Evolutionary conservation across 768 basidiomycete species (phyloP), one percentile per base, ranked within the genome.

Genomic region (Tulasnella sp.): DNA sequence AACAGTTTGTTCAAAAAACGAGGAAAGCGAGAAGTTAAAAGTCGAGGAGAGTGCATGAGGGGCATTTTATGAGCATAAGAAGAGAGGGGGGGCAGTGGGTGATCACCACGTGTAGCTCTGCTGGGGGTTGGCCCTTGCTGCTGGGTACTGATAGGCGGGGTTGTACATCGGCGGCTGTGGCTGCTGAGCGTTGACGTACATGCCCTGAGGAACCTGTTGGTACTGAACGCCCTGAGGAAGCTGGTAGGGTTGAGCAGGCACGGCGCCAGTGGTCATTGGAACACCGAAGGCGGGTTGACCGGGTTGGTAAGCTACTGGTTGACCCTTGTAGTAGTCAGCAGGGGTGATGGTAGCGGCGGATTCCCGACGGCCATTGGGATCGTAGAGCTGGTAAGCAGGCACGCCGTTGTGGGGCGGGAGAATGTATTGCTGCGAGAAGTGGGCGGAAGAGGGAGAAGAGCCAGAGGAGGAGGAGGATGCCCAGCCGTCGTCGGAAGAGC

Each of bases 291-390:
- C 37, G 40, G 69, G 37, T 38, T 38, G 37, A 25, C 37, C 37
- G 37, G 69, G 69, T 9, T 70, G 40, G 69, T 38, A 70, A n/a
- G 69, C 37, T 22, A 70, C 40, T 38, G 69, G 69, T 15, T 70
- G 69, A 42, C 31, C 69, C 36, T 42, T 45, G 69, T 76, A 76
- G 67, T 76, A 76, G 12, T 76, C 67, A 31, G 67, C 75, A 42
- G 67, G 64, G 69, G 75, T 40, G 58, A 76, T 76, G 67, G 75
- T 76, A 15, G 75, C 37, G 75, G 69, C 67, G 67, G 75, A 76
- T 38, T 76, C 75, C 36, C 75, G 75, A 25, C 75, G 75, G 69
- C 37, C 67, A 34, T 38, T 58, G 36, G 73, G 73, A 31, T 74
- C 73, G 39, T 74, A 74, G 1, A 74, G 73, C 39, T 39, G 64